Percentiles rank a stretch among this genome's conserved stretches.
Conservation (phyloP, 192 early-diverging fungal species). For the Spinellus fusiger region DNA sequence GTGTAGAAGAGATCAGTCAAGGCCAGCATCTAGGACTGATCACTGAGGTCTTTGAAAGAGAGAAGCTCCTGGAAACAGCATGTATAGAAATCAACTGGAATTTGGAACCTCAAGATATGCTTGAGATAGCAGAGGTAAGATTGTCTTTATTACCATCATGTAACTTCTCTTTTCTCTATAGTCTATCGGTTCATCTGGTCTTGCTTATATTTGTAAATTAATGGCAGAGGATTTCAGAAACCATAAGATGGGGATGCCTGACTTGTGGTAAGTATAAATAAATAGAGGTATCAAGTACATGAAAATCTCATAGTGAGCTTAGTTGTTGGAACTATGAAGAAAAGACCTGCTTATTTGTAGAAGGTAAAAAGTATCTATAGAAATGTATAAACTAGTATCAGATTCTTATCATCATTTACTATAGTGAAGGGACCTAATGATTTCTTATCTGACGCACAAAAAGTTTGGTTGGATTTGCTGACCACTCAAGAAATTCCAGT, state of each 20-base stretch:
- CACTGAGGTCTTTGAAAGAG: conserved; percentile 29
- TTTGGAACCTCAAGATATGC: conserved; percentile 32
- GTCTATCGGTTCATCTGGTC: conserved; percentile 49
- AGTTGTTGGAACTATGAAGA: conserved; percentile 58
- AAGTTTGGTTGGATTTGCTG: conserved; percentile 62
- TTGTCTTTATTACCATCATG: neutral
- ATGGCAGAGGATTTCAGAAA: conserved; percentile 59
- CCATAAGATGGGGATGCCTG: conserved; percentile 61
- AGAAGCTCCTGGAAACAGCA: conserved; percentile 32
- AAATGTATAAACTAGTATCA: neutral
- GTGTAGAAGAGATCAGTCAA: conserved; percentile 28
- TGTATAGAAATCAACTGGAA: conserved; percentile 49
- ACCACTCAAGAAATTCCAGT: conserved; percentile 43
- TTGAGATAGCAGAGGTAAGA: conserved; percentile 46
- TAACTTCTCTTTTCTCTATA: conserved; percentile 16
- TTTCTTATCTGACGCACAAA: conserved; percentile 60
- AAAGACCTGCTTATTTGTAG: conserved; percentile 51
- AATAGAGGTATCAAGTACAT: neutral
- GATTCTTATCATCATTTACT: neutral
- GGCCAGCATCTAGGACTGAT: conserved; percentile 29
- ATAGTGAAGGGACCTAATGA: conserved; percentile 66
- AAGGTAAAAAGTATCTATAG: conserved; percentile 32
- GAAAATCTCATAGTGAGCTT: neutral
- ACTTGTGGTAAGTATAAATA: conserved; percentile 46
- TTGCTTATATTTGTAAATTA: conserved; percentile 52